Evolutionary conservation across 768 basidiomycete species (phyloP).

Genomic region (Boletus rubroflammeus): DNA sequence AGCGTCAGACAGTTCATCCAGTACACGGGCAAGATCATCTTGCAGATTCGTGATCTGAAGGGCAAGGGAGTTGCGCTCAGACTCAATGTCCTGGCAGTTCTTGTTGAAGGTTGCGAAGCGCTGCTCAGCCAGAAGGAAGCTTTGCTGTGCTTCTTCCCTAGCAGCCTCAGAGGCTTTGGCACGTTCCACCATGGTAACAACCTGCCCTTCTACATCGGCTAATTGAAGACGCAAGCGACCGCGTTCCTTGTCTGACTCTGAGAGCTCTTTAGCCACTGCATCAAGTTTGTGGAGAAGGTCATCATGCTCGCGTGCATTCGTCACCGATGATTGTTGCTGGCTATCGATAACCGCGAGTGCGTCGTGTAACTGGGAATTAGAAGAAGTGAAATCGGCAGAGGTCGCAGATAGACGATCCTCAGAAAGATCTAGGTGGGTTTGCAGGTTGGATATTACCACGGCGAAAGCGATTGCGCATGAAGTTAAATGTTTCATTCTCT

Average conservation of each 20-base stretch:
- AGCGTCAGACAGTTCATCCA: constrained; percentile 51
- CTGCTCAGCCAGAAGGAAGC: constrained; percentile 31
- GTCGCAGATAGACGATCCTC: constrained; percentile 10
- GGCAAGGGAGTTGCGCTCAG: constrained; percentile 62
- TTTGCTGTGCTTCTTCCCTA: constrained; percentile 35
- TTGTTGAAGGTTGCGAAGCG: constrained; percentile 44
- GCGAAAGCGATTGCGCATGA: constrained; percentile 35
- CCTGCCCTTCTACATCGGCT: constrained; percentile 36
- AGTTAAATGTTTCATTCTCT: constrained; percentile 29
- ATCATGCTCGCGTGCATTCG: constrained; percentile 22
- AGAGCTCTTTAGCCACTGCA: constrained; percentile 32
- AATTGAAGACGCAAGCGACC: constrained; percentile 25
- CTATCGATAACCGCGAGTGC: constrained; percentile 17
- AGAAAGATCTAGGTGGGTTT: constrained; percentile 27
- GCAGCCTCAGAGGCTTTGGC: constrained; percentile 32
- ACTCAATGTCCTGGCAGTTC: constrained; percentile 53
- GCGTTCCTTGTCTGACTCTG: constrained; percentile 29
- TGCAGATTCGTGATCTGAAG: constrained; percentile 63
- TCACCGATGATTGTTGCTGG: constrained; percentile 13
- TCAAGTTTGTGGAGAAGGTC: constrained; percentile 33
- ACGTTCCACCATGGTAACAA: constrained; percentile 31
- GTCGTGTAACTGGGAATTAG: constrained; percentile 15
- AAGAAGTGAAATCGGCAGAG: constrained; percentile 13
- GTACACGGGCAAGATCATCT: constrained; percentile 50
- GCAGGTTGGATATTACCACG: constrained; percentile 40